Evolutionary conservation across 352 stramenopile species (phyloP).

Genomic region (Blastocystis sp.): DNA sequence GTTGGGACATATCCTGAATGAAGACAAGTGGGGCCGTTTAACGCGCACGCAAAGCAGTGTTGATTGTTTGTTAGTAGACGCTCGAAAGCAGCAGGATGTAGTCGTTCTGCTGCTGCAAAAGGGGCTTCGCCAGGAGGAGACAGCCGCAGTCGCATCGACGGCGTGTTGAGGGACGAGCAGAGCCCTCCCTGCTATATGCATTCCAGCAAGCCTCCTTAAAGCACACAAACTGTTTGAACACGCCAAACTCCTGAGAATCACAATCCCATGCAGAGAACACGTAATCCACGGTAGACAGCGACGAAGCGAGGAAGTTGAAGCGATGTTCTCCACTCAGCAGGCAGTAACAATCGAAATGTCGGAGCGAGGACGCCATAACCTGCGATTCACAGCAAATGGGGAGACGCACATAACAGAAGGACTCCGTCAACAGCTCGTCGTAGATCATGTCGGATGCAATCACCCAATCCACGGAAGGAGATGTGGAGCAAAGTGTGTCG

Average conservation of each 20-base stretch:
- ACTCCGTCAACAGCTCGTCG: constrained; percentile 60
- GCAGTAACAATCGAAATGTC: constrained; percentile 5
- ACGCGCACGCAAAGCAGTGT: constrained; percentile 15
- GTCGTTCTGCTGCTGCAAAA: background rate
- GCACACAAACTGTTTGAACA: constrained; percentile 49
- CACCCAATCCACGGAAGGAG: constrained; percentile 22
- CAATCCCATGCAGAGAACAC: background rate
- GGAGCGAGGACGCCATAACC: constrained; percentile 19
- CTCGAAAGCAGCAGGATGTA: background rate
- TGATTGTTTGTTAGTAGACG: constrained; percentile 21
- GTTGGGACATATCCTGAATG: constrained; percentile 72
- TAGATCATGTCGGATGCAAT: constrained; percentile 58
- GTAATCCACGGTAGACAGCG: constrained; percentile 14
- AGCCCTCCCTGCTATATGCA: constrained; percentile 11
- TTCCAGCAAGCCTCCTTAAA: constrained; percentile 31
- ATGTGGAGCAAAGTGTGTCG: background rate
- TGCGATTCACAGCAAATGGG: background rate
- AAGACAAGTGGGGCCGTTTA: background rate
- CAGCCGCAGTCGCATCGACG: background rate
- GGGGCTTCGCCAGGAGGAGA: background rate
- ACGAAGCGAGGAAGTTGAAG: constrained; percentile 12
- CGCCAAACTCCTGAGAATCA: constrained; percentile 46
- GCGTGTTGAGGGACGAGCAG: background rate
- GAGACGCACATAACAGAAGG: background rate
- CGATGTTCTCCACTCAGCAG: constrained; percentile 44